Percentiles rank a stretch among this genome's conserved stretches.
Evolutionary conservation across 1,139 yeast species (phyloP).

Genomic region (Yamadazyma membranifaciens): DNA sequence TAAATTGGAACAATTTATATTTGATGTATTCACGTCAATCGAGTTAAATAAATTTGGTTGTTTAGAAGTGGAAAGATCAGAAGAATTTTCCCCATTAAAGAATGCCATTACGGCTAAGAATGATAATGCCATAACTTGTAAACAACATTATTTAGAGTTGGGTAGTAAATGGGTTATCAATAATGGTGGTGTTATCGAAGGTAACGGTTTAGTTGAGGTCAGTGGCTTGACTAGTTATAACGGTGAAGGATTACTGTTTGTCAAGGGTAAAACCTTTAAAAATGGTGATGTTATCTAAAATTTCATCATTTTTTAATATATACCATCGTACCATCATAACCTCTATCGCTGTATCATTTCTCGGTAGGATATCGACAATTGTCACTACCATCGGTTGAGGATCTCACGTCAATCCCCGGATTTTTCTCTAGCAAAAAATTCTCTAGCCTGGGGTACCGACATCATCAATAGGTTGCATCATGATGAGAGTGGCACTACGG

Average conservation of each 20-base stretch:
- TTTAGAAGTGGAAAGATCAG: conserved; percentile 80
- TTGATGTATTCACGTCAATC: conserved; percentile 89
- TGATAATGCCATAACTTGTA: conserved; percentile 86
- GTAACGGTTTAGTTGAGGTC: conserved; percentile 68
- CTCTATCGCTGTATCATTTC: not conserved
- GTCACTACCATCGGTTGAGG: no score
- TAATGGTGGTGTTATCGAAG: conserved; percentile 64
- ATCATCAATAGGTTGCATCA: no score
- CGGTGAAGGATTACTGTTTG: conserved; percentile 78
- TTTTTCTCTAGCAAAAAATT: no score
- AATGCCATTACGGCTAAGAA: conserved; percentile 80
- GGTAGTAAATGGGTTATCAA: conserved; percentile 74
- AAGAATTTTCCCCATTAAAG: conserved; percentile 92
- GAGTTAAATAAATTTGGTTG: conserved; percentile 79
- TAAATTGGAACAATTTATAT: conserved; percentile 94
- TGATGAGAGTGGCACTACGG: no score
- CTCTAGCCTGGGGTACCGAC: no score
- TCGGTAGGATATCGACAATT: no score
- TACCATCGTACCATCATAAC: not conserved
- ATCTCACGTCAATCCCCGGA: no score
- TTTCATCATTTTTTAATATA: not conserved
- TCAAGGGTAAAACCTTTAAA: conserved; percentile 49
- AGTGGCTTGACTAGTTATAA: conserved; percentile 70
- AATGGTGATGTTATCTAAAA: conserved; percentile 38
- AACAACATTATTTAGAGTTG: conserved; percentile 60